A percentile compares a stretch with the other conserved stretches of the same genome.
phyloP scores from a whole-genome alignment of 176 grass and related monocot species.

The Oryza longistaminata region DNA sequence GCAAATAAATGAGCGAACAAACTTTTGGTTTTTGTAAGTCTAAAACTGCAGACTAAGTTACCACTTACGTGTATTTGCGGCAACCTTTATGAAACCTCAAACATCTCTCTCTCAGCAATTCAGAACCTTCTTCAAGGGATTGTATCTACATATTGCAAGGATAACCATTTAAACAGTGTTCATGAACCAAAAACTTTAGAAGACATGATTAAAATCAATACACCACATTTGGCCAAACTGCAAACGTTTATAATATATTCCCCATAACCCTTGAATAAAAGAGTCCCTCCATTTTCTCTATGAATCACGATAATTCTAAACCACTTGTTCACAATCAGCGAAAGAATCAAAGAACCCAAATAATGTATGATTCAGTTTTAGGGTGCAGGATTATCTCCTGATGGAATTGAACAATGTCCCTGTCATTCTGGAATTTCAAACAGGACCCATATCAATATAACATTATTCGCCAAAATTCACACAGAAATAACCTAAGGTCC shows the following conservation, averaged over 20 bases:
- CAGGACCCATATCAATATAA: background rate
- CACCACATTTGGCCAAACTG: background rate
- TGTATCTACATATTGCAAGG: slow-evolving; percentile 69
- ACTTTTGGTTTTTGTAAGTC: background rate
- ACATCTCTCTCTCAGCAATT: slow-evolving; percentile 81
- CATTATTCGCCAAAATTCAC: slow-evolving; percentile 2
- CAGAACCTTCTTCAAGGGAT: slow-evolving; percentile 83
- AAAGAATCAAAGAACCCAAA: slow-evolving; percentile 18
- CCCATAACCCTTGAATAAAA: background rate
- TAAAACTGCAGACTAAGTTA: background rate
- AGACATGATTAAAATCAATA: background rate
- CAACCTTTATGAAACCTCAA: slow-evolving; percentile 91
- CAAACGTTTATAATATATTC: background rate
- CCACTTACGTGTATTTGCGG: slow-evolving; percentile 88
- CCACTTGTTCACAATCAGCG: background rate
- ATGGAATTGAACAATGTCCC: background rate
- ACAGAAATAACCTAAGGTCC: background rate
- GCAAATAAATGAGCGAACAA: background rate
- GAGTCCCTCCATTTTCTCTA: background rate
- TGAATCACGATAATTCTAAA: background rate
- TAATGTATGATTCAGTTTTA: background rate
- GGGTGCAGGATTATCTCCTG: background rate
- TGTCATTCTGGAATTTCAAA: background rate
- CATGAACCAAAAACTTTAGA: background rate
- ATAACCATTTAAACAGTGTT: slow-evolving; percentile 12